phyloP scores from a whole-genome alignment of 495 filamentous ascomycete species.

The Evansstolkia leycettana region DNA sequence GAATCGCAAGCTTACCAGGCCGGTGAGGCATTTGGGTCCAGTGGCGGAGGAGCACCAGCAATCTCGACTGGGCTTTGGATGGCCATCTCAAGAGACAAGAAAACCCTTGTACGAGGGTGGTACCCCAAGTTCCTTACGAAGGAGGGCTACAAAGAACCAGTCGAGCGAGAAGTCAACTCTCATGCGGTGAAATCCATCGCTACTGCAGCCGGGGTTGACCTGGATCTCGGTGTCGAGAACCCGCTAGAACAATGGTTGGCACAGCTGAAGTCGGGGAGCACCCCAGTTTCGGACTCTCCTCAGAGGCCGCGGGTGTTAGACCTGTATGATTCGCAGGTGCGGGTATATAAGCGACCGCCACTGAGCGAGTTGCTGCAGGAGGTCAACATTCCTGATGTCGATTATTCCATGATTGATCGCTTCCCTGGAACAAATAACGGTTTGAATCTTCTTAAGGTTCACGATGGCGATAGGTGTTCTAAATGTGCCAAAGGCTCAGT shows the following conservation, averaged over 20 bases:
- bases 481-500: slow-evolving; percentile 52
- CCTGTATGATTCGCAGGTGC: slow-evolving; percentile 33
- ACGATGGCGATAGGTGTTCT: slow-evolving; percentile 59
- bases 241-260: slow-evolving; percentile 43
- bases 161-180: slow-evolving; percentile 50
- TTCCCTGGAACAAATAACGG: slow-evolving; percentile 27
- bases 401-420: slow-evolving; percentile 28
- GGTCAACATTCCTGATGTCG: slow-evolving; percentile 18
- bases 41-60: slow-evolving; percentile 13
- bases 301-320: slow-evolving; percentile 24
- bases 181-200: slow-evolving; percentile 55
- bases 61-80: slow-evolving; percentile 44
- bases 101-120: slow-evolving; percentile 54
- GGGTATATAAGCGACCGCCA: slow-evolving; percentile 31
- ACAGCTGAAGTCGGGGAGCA: slow-evolving; percentile 21
- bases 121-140: slow-evolving; percentile 38
- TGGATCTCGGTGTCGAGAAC: slow-evolving; percentile 60
- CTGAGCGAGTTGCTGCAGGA: slow-evolving; percentile 26
- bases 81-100: slow-evolving; percentile 57
- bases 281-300: background rate
- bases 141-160: slow-evolving; percentile 17
- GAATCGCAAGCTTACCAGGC: slow-evolving; percentile 4
- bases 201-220: slow-evolving; percentile 42
- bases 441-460: slow-evolving; percentile 49
- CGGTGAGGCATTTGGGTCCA: slow-evolving; percentile 8